Base-by-base conservation (phyloP, 129 eudicot genomes). In the Scalesia atractyloides region DNA sequence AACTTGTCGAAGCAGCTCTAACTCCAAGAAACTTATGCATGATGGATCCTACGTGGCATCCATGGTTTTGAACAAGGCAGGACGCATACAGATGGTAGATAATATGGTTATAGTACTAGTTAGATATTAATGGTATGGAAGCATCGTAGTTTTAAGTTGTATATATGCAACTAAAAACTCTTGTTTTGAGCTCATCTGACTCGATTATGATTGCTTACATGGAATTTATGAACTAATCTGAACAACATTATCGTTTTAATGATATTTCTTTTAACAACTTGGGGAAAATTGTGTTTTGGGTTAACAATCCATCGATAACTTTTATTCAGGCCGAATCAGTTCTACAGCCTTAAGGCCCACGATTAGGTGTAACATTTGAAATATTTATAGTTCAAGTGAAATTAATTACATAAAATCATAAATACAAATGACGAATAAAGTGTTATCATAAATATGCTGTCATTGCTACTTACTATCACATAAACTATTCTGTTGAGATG, bases 1-100 rank as follows among this genome's bases (percentile, higher is more conserved):
- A 95, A 75, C 77, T 95, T 70, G 99, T 95, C 24, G 99, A 95
- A 72, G 96, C 97, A 48, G 97, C 99, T 3, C 85, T 95, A 69
- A 84, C 88, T 66, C 96, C 97, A 6, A 80, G 97, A 76, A 95
- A 95, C 87, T 78, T 95, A 68, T 95, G 97, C 84, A 90, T 95
- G 97, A 95, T 95, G 97, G 99, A 95, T 81, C 97, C 99, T 8
- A 95, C 99, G 4, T 95, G 99, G 97, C 99, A 95, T 74, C 97
- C 99, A 14, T 95, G 98, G 98, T 94, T 95, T 67, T 95, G 74
- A 51, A 12, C 24, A 62, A 20, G 58, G 43, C n/a, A 36, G 19
- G n/a, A 18, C 18, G 70, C 47, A 52, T 26, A 20, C 7, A 0
- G n/a, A 26, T 60, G 7, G 66, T 33, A 60, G 66, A 30, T 60